A percentile compares a stretch with the other conserved stretches of the same genome.
These are phyloP conservation scores for Pestalotiopsis fici DNA, from an alignment of 2,329 filamentous ascomycete genomes.

Conservation along the genomic window DNA sequence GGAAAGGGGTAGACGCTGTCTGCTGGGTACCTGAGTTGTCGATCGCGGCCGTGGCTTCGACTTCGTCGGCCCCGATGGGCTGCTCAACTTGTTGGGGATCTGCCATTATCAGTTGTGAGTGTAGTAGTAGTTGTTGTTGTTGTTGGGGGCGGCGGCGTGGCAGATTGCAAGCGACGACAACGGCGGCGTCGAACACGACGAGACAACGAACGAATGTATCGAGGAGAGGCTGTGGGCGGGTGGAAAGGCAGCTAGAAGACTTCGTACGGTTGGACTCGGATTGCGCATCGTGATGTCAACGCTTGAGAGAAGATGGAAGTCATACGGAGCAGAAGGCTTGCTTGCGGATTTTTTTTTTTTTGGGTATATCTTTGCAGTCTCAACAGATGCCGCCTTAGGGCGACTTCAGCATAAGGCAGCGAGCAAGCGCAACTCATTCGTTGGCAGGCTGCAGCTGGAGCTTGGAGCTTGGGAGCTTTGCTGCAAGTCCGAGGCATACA, in stretches of 20 bases:
- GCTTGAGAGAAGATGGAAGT: not conserved
- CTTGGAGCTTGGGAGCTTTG: not conserved
- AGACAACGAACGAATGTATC: slow-evolving; percentile 1
- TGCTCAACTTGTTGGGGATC: slow-evolving; percentile 3
- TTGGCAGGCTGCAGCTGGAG: not conserved
- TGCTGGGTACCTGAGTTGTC: slow-evolving; percentile 17
- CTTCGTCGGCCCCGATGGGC: not conserved
- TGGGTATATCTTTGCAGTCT: not conserved
- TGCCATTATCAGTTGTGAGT: slow-evolving; percentile 5
- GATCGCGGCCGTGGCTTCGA: slow-evolving; percentile 3
- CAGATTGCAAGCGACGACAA: not conserved
- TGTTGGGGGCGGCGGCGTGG: no score
- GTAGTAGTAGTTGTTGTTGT: not conserved
- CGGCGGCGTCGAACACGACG: not conserved
- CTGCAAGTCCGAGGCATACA: not conserved
- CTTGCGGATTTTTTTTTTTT: not conserved
- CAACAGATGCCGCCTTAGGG: not conserved
- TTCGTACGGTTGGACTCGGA: slow-evolving; percentile 3
- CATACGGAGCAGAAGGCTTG: not conserved
- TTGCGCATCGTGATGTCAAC: slow-evolving; percentile 9
- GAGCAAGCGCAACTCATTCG: not conserved
- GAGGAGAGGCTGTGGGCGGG: not conserved
- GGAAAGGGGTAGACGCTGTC: slow-evolving; percentile 51
- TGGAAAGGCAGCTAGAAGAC: slow-evolving; percentile 7
- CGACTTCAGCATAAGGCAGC: not conserved